Percentiles rank a stretch among this genome's conserved stretches.
Conservation (phyloP, 192 early-diverging fungal genomes). For the Lunasporangiospora selenospora region DNA sequence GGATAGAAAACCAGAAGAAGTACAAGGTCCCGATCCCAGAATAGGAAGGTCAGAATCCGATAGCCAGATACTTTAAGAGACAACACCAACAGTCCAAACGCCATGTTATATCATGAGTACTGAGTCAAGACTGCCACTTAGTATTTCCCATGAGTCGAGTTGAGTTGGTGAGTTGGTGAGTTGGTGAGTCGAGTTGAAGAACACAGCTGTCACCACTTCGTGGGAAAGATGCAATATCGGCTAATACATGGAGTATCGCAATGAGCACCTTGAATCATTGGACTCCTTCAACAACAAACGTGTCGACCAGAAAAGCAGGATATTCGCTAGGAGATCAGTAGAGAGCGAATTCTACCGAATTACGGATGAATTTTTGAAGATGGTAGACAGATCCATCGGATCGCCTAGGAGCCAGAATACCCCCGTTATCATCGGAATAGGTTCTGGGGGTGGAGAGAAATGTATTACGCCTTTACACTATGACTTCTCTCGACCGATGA, state of each 20-base stretch:
- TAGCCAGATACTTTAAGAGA: too few relatives aligned
- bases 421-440: background rate
- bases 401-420: background rate
- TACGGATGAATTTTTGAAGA: background rate
- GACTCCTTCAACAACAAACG: background rate
- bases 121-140: too few relatives aligned
- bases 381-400: background rate
- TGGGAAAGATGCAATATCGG: background rate
- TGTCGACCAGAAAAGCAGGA: background rate
- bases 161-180: too few relatives aligned
- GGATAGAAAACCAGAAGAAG: too few relatives aligned
- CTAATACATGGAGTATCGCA: background rate
- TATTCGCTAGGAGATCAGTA: background rate
- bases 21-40: too few relatives aligned
- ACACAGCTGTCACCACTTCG: slow-evolving; percentile 3
- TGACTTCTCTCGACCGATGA: too few relatives aligned
- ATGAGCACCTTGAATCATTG: background rate
- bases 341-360: background rate
- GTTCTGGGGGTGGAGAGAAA: background rate
- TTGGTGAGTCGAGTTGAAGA: too few relatives aligned
- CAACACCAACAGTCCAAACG: too few relatives aligned
- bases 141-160: too few relatives aligned
- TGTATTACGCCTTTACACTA: background rate
- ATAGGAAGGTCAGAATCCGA: too few relatives aligned
- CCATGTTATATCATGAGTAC: too few relatives aligned